Percentiles rank a stretch among this genome's conserved stretches.
These are phyloP conservation scores for Lecanosticta acicola DNA, from an alignment of 2,329 filamentous ascomycete genomes.

Conservation along the genomic window DNA sequence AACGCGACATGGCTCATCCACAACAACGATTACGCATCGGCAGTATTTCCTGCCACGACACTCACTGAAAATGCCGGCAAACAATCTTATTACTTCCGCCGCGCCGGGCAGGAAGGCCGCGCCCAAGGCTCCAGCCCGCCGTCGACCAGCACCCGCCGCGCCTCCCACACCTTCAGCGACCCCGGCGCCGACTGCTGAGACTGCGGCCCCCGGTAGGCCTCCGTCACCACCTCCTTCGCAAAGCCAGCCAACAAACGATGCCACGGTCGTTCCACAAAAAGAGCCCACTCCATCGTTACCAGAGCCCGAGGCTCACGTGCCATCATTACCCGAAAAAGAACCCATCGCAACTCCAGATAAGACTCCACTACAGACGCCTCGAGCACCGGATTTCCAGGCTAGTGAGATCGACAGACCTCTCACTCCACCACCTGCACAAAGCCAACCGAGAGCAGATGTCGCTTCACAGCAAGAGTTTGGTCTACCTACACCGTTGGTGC, in stretches of 20 bases:
- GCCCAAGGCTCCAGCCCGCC: conserved; percentile 43
- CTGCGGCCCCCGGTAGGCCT: conserved; percentile 6
- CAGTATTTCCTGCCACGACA: conserved; percentile 11
- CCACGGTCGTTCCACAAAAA: not conserved
- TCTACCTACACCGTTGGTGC: not conserved
- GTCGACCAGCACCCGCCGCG: conserved; percentile 33
- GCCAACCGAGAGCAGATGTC: not conserved
- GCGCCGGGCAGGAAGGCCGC: conserved; percentile 47
- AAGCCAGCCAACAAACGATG: not conserved
- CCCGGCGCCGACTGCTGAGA: conserved; percentile 4
- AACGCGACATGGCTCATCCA: not conserved
- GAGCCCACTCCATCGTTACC: not conserved
- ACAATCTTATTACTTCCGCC: conserved; percentile 49
- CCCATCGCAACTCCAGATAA: no score
- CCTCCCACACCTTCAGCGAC: conserved; percentile 15
- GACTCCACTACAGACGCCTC: no score
- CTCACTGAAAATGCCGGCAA: conserved; percentile 20
- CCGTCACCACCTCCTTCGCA: conserved; percentile 18
- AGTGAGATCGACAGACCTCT: no score
- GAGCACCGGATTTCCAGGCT: no score
- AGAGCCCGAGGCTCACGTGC: not conserved
- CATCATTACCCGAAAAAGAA: no score
- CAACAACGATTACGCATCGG: not conserved
- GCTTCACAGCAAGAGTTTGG: not conserved
- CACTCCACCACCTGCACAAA: not conserved